Conservation (phyloP, 1,284 basidiomycete species). For the Tilletia indica region DNA sequence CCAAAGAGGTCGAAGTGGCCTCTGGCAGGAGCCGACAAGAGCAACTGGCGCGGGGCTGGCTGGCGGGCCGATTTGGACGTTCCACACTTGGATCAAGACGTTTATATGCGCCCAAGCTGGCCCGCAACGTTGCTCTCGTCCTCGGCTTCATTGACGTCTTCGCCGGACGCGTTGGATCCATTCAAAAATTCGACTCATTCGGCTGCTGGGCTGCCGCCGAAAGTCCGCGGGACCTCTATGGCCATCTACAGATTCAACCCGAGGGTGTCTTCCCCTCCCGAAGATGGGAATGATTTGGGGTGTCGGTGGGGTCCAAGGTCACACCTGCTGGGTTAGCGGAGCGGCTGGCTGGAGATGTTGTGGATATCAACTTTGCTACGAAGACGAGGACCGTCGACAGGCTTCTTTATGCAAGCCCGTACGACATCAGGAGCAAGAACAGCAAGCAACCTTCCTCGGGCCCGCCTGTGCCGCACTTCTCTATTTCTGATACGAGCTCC, state of each 20-base stretch:
- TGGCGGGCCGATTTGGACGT: slow-evolving; percentile 15
- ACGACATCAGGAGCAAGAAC: too few relatives aligned
- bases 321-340: slow-evolving; percentile 10
- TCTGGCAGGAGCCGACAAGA: neutral
- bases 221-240: neutral
- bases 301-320: neutral
- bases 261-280: neutral
- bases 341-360: neutral
- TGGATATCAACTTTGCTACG: too few relatives aligned
- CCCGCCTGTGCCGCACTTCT: too few relatives aligned
- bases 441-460: too few relatives aligned
- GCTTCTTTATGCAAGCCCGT: too few relatives aligned
- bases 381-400: too few relatives aligned
- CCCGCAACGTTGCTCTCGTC: neutral
- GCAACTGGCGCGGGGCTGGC: slow-evolving; percentile 11
- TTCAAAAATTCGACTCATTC: neutral
- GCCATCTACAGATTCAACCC: neutral
- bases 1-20: neutral
- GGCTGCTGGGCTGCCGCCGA: neutral
- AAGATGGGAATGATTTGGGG: neutral
- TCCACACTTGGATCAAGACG: neutral
- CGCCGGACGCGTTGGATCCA: neutral
- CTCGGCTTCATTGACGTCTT: neutral
- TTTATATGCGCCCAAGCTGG: neutral
- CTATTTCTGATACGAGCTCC: too few relatives aligned